Base-by-base conservation (phyloP, 1,284 basidiomycete species). In the Ustilago bromivora region DNA sequence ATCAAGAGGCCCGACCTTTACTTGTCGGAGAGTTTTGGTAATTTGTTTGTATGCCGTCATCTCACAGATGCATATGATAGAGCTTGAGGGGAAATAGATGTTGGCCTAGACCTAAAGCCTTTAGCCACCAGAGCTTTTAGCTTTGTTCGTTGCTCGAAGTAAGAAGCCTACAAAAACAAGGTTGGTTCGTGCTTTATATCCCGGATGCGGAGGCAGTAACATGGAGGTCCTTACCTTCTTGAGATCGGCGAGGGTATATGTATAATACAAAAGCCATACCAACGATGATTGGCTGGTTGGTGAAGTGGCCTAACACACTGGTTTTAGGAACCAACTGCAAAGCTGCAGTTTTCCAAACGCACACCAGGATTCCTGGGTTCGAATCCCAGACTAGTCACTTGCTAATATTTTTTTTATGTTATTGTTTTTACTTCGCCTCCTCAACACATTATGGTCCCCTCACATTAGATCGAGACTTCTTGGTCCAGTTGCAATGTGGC, bases 301-400 rank as follows among this genome's bases (percentile, higher is more conserved):
- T 71, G 74, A 68, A 76, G 74, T 71, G 74, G 74, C 64, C 65
- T 76, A 76, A 71, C 74, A 71, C 74, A 71, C 74, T 76, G 65
- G 74, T 67, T 76, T 76, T 76, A 76, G 74, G 74, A 55, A 61
- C 52, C 47, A 58, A 54, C n/a, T 32, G 49, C 23, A 19, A 32
- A 31, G 6, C 23, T 19, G 51, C 46, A 34, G 13, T 15, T 28
- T 12, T 19, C 46, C 13, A 38, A 41, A 8, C 32, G 17, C 17
- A 46, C 73, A 67, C 74, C 65, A 76, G 74, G 63, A 76, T 69
- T 76, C 74, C 74, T 76, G 74, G 74, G 74, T 76, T 76, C 74
- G 74, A 76, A 71, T 69, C 74, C 74, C 74, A 76, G 74, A 76
- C 69, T 71, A 71, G 74, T 76, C 74, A 76, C 7, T 28, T 28